Base-by-base conservation (phyloP, 108 stramenopile species). In the Cyclotella choctawhatcheeana region DNA sequence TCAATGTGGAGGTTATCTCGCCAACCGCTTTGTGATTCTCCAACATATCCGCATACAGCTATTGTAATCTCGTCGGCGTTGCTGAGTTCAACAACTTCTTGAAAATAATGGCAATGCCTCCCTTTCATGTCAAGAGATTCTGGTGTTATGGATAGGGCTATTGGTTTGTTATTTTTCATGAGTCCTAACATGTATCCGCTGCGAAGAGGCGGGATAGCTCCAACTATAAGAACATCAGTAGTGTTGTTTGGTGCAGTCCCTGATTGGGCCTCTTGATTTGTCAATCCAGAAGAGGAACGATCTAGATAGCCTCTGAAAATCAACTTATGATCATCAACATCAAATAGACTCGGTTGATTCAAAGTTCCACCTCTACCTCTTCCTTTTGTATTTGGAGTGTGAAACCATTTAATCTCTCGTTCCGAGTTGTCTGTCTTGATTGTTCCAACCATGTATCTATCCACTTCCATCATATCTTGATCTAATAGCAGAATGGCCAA, bases 41-140 rank as follows among this genome's bases (percentile, higher is more conserved):
- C 74, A n/a, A 62, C 70, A 35, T 66, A 79, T 22, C 69, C 77
- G 54, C 77, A 79, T 14, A 69, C 70, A 22, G 70, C 77, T 25
- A 79, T 70, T 12, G 70, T 43, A 10, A 79, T 71, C 33, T 79
- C 77, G 54, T 79, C 77, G 24, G 68, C 70, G 58, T 71, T 64
- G 0, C 35, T 30, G 48, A 79, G 59, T 26, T 79, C 59, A 22
- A 79, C 51, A 34, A 79, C 55, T 70, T 79, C 77, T 79, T 79
- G 77, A 25, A 79, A 79, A 58, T 79, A 79, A 61, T 79, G 77
- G 44, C 77, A 79, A 61, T 79, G 77, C 20, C 77, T 45, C 47
- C 77, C 77, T 45, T 79, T 79, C 62, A 67, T 61, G 53, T 79
- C 77, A 4, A 79, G 51, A 14, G 70, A 71, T 33, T 79, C 77